A percentile compares a stretch with the other conserved stretches of the same genome.
Evolutionary conservation across 2,329 filamentous ascomycete genomes (phyloP).

Genomic region (Erysiphe pisi): DNA sequence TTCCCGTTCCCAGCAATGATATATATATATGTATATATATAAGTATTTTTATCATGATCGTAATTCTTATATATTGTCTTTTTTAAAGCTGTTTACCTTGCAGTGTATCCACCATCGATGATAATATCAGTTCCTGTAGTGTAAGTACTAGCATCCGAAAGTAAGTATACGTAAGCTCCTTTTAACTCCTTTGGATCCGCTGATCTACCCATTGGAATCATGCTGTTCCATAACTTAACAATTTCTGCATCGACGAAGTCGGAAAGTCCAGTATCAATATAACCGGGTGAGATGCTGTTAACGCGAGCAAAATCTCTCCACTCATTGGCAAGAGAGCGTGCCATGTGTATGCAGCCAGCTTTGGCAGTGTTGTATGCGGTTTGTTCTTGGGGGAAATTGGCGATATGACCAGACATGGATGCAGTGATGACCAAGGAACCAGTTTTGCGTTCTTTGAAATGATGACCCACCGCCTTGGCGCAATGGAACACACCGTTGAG

Average conservation of each 20-base stretch:
- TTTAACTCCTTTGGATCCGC: slow-evolving; percentile 62
- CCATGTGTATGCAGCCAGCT: slow-evolving; percentile 55
- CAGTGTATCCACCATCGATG: slow-evolving; percentile 42
- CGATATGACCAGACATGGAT: slow-evolving; percentile 49
- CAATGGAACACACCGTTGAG: slow-evolving; percentile 56
- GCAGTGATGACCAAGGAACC: slow-evolving; percentile 57
- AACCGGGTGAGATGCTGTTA: slow-evolving; percentile 57
- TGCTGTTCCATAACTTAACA: slow-evolving; percentile 45
- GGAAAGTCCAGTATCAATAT: slow-evolving; percentile 54
- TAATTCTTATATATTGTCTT: not conserved
- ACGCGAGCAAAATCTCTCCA: slow-evolving; percentile 60
- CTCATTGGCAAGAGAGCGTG: slow-evolving; percentile 54
- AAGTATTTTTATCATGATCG: not conserved
- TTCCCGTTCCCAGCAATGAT: not conserved
- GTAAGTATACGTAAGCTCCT: slow-evolving; percentile 46
- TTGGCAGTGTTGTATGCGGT: slow-evolving; percentile 56
- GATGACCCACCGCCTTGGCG: slow-evolving; percentile 55
- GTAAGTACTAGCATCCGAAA: slow-evolving; percentile 42
- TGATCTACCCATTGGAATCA: slow-evolving; percentile 43
- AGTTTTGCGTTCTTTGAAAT: slow-evolving; percentile 55
- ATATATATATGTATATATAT: no score
- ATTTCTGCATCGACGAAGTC: slow-evolving; percentile 52
- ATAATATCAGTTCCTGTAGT: slow-evolving; percentile 43
- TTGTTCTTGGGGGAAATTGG: slow-evolving; percentile 53
- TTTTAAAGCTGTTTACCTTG: slow-evolving; percentile 29